These are phyloP conservation scores for Leucaena leucocephala DNA, from an alignment of 306 rosid species.

Conservation along the genomic window DNA sequence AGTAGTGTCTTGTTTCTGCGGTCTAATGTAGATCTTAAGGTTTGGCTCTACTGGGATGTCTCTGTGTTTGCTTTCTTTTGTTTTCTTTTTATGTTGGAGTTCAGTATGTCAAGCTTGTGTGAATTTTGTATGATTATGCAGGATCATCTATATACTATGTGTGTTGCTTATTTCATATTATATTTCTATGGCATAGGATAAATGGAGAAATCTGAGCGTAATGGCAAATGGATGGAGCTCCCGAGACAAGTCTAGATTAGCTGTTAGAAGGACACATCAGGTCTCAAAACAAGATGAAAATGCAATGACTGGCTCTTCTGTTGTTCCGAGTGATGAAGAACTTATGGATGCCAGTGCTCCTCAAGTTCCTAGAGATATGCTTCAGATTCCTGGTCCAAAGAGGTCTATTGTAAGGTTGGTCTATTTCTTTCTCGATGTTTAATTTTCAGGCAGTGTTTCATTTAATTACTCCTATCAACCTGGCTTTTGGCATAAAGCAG, in stretches of 20 bases:
- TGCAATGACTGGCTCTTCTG: slow-evolving; percentile 39
- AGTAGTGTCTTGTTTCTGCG: slow-evolving; percentile 73
- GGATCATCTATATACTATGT: slow-evolving; percentile 3
- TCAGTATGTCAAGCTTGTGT: slow-evolving; percentile 11
- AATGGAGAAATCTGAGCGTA: slow-evolving; percentile 97
- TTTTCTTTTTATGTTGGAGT: slow-evolving; percentile 10
- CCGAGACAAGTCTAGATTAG: slow-evolving; percentile 75
- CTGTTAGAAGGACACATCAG: slow-evolving; percentile 63
- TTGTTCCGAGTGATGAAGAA: slow-evolving; percentile 81
- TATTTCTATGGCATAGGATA: slow-evolving; percentile 62
- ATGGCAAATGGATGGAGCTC: slow-evolving; percentile 97
- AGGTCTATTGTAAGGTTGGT: slow-evolving; percentile 75
- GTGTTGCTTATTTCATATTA: slow-evolving; percentile 21
- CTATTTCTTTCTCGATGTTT: neutral
- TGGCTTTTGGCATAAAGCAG: slow-evolving; percentile 23
- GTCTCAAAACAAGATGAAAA: slow-evolving; percentile 71
- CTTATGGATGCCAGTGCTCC: slow-evolving; percentile 59
- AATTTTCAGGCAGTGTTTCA: slow-evolving; percentile 25
- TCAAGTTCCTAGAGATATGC: slow-evolving; percentile 58
- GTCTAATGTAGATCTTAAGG: slow-evolving; percentile 98
- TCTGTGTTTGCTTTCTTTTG: slow-evolving; percentile 13
- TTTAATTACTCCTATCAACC: slow-evolving; percentile 28
- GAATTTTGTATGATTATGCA: slow-evolving; percentile 21
- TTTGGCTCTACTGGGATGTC: slow-evolving; percentile 37
- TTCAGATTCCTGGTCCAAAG: slow-evolving; percentile 60